Percentiles rank a stretch among this genome's conserved stretches.
phyloP scores from a whole-genome alignment of 257 asterid genomes.

The Capsicum baccatum region DNA sequence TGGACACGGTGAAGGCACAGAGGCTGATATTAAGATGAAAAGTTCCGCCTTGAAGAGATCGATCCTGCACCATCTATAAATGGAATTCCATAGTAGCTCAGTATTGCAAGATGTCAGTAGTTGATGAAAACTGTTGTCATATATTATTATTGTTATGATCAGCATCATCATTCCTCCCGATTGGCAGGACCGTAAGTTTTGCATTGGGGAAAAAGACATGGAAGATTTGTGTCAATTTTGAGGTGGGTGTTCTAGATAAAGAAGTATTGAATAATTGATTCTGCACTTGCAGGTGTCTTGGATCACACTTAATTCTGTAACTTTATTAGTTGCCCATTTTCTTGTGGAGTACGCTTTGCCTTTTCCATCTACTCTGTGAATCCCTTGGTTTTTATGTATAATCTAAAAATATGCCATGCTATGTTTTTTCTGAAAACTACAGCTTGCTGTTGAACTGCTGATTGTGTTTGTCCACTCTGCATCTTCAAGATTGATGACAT shows the following conservation, averaged over 20 bases:
- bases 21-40: constrained; percentile 70
- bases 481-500: constrained; percentile 3
- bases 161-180: not conserved
- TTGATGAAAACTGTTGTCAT: not conserved
- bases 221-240: not conserved
- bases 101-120: too few relatives aligned
- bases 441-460: not conserved
- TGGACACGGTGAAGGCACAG: constrained; percentile 47
- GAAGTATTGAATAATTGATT: not conserved
- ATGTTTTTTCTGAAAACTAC: not conserved
- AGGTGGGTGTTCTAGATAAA: not conserved
- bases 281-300: constrained; percentile 3
- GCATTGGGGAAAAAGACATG: not conserved
- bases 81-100: constrained; percentile 67
- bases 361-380: not conserved
- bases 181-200: not conserved
- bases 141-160: not conserved
- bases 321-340: not conserved
- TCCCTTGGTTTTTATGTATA: not conserved
- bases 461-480: not conserved
- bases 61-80: constrained; percentile 80
- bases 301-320: not conserved
- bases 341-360: not conserved
- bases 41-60: constrained; percentile 78
- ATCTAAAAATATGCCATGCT: not conserved